Evolutionary conservation across 352 stramenopile species (phyloP), one percentile per base, ranked within the genome.

Genomic region (Pythium rhizo-oryzae): DNA sequence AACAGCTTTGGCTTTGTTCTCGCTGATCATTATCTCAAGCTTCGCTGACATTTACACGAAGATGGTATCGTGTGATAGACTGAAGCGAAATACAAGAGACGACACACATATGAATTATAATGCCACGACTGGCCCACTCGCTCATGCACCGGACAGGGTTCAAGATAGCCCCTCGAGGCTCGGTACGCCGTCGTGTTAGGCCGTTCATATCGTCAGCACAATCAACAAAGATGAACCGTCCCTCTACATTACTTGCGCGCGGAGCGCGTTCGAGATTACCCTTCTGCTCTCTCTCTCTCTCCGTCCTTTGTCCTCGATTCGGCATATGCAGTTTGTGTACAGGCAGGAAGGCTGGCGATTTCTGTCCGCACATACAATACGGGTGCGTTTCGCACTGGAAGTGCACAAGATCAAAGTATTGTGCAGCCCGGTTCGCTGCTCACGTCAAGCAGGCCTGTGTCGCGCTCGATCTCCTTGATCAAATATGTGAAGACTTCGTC

Each of bases 401-500:
- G 33, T 59, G 6, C 24, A 21, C 23, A 18, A 47, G 24, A 37
- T 82, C 92, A 96, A 76, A 94, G 77, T 78, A 96, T 93, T 65
- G 75, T 80, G 69, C 87, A 96, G 8, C 81, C 72, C 4, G 84
- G 74, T 47, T 96, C 87, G 62, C 78, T 80, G 67, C 78, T 93
- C 58, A 93, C 87, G 67, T 92, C 89, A 49, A 97, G 78, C 53
- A 97, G 76, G 9, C 90, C 90, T 41, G 88, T 96, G 62, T 96
- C 87, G 51, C 83, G 83, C 77, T 97, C 90, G 62, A 96, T 95
- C 75, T 96, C 86, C 66, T 93, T 92, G 79, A 96, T 92, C 77
- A 97, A 74, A 79, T 92, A 93, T 24, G 85, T 94, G 81, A 97
- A 97, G 21, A 97, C 87, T 77, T 95, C 86, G 50, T 90, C 88